These are phyloP conservation scores for Boeremia lycopersici DNA, from an alignment of 2,329 filamentous ascomycete genomes.

Conservation along the genomic window DNA sequence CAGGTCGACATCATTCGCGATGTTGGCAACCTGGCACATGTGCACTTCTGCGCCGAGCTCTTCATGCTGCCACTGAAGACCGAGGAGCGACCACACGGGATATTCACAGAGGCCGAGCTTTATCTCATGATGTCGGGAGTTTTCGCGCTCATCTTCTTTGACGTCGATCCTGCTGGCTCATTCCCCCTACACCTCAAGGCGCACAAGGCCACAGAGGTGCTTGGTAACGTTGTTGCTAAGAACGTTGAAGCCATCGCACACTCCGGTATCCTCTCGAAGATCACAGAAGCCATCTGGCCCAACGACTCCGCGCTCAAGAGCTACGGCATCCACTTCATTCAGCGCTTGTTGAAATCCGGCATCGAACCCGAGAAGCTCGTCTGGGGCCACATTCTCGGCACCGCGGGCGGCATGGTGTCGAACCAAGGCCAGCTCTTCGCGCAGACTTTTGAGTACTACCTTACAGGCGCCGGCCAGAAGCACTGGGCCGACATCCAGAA, in stretches of 20 bases:
- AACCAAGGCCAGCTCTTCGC: conserved; percentile 65
- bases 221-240: conserved; percentile 57
- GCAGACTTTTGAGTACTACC: conserved; percentile 63
- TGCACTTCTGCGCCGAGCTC: conserved; percentile 61
- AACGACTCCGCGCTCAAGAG: conserved; percentile 52
- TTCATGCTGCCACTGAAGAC: conserved; percentile 64
- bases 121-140: conserved; percentile 60
- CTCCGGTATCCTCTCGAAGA: conserved; percentile 48
- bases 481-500: conserved; percentile 57
- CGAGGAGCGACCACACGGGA: conserved; percentile 54
- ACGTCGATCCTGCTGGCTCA: conserved; percentile 58
- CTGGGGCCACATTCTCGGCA: conserved; percentile 64
- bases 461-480: conserved; percentile 54
- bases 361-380: conserved; percentile 58
- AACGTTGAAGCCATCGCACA: conserved; percentile 55
- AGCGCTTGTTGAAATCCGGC: conserved; percentile 56
- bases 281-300: conserved; percentile 51
- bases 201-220: conserved; percentile 53
- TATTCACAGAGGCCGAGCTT: conserved; percentile 61
- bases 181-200: conserved; percentile 59
- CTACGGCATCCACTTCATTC: conserved; percentile 63
- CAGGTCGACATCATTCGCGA: conserved; percentile 73
- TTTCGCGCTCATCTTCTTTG: conserved; percentile 62
- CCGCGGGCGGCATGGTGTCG: conserved; percentile 59
- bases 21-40: conserved; percentile 60